These are phyloP conservation scores for Zancudomyces culisetae DNA, from an alignment of 371 early-diverging fungal genomes.

Conservation along the genomic window DNA sequence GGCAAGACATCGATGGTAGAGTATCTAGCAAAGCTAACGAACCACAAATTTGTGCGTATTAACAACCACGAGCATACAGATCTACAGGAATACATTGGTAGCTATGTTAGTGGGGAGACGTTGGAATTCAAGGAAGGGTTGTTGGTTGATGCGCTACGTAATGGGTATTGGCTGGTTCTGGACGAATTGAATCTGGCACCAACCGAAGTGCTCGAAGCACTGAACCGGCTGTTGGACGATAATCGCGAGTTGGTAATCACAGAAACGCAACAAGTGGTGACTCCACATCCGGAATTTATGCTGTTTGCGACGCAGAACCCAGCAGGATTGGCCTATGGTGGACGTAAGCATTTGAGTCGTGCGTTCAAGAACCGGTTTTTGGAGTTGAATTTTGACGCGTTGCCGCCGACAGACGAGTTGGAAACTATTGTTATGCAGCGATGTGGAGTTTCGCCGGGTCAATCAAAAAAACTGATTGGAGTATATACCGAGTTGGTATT, in stretches of 20 bases:
- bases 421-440: slow-evolving; percentile 68
- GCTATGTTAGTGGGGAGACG: slow-evolving; percentile 56
- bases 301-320: slow-evolving; percentile 99
- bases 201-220: slow-evolving; percentile 96
- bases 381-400: slow-evolving; percentile 88
- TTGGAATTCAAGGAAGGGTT: slow-evolving; percentile 94
- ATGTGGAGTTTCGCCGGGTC: slow-evolving; percentile 74
- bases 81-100: slow-evolving; percentile 95
- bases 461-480: slow-evolving; percentile 68
- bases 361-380: slow-evolving; percentile 99
- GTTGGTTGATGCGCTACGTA: slow-evolving; percentile 83
- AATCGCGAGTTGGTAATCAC: slow-evolving; percentile 96
- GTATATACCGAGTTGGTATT: slow-evolving; percentile 75
- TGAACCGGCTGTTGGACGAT: slow-evolving; percentile 98
- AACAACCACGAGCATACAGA: slow-evolving; percentile 99
- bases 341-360: slow-evolving; percentile 94
- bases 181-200: slow-evolving; percentile 99
- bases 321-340: slow-evolving; percentile 94
- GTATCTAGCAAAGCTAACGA: slow-evolving; percentile 83
- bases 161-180: slow-evolving; percentile 98
- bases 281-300: slow-evolving; percentile 95
- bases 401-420: slow-evolving; percentile 77
- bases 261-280: slow-evolving; percentile 88
- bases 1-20: slow-evolving; percentile 99
- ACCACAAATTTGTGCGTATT: slow-evolving; percentile 92